These are phyloP conservation scores for Maudiozyma barnettii DNA, from an alignment of 805 yeast species.

Conservation along the genomic window DNA sequence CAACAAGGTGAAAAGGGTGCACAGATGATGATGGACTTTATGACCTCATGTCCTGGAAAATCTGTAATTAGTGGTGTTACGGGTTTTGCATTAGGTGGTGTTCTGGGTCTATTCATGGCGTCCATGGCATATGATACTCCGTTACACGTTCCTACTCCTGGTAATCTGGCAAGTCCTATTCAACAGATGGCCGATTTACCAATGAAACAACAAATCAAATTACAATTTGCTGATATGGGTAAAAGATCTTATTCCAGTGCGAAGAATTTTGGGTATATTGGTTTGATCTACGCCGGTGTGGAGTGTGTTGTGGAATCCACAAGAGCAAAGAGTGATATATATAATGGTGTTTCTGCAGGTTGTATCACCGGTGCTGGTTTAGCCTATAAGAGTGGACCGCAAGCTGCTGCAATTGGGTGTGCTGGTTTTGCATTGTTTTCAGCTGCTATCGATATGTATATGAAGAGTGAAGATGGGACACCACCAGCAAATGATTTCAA, in stretches of 20 bases:
- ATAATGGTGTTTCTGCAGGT: slow-evolving; percentile 88
- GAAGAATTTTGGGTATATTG: slow-evolving; percentile 87
- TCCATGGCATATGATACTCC: slow-evolving; percentile 39
- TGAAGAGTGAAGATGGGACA: slow-evolving; percentile 70
- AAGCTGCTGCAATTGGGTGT: slow-evolving; percentile 84
- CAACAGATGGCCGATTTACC: slow-evolving; percentile 73
- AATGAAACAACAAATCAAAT: slow-evolving; percentile 81
- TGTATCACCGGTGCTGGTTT: slow-evolving; percentile 95
- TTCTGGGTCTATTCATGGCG: slow-evolving; percentile 92
- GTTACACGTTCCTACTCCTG: slow-evolving; percentile 26
- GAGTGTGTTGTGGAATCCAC: slow-evolving; percentile 81
- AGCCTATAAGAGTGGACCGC: slow-evolving; percentile 88
- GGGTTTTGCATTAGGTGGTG: slow-evolving; percentile 91
- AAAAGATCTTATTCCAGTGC: slow-evolving; percentile 80
- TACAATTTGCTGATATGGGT: slow-evolving; percentile 90
- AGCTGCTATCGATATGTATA: slow-evolving; percentile 74
- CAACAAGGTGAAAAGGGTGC: slow-evolving; percentile 93
- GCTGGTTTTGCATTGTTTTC: slow-evolving; percentile 97
- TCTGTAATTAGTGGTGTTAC: slow-evolving; percentile 85
- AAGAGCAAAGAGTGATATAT: slow-evolving; percentile 85
- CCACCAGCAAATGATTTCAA: slow-evolving; percentile 90
- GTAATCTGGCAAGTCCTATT: slow-evolving; percentile 21
- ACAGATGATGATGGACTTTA: slow-evolving; percentile 64
- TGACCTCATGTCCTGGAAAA: slow-evolving; percentile 94
- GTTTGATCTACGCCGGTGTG: slow-evolving; percentile 83